These are phyloP conservation scores for Colletotrichum higginsianum DNA, from an alignment of 2,329 filamentous ascomycete genomes.

Conservation along the genomic window DNA sequence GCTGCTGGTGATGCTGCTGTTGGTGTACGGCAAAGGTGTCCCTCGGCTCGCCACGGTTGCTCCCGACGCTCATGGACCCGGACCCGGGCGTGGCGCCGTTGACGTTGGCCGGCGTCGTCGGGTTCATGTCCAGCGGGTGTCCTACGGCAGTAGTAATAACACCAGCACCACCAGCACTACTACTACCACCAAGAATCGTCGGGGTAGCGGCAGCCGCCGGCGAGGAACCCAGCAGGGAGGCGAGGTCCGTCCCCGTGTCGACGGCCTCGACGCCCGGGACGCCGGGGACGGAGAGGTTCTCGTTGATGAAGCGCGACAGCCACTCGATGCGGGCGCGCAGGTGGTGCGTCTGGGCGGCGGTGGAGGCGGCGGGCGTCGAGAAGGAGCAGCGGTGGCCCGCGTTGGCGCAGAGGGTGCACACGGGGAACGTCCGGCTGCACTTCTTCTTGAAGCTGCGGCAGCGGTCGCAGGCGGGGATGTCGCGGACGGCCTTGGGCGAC, in stretches of 20 bases:
- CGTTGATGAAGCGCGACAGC: slow-evolving; percentile 56
- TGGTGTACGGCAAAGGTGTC: slow-evolving; percentile 15
- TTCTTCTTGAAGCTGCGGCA: slow-evolving; percentile 63
- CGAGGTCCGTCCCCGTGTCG: slow-evolving; percentile 55
- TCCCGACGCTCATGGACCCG: slow-evolving; percentile 13
- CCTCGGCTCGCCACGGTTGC: slow-evolving; percentile 23
- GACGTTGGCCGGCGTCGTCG: slow-evolving; percentile 23
- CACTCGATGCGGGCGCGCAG: slow-evolving; percentile 58
- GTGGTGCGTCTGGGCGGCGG: slow-evolving; percentile 54
- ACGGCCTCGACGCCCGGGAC: slow-evolving; percentile 50
- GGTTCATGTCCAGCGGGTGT: slow-evolving; percentile 20
- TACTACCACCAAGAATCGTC: too few relatives aligned
- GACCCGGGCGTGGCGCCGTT: slow-evolving; percentile 37
- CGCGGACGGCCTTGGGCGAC: slow-evolving; percentile 46
- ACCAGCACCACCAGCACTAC: too few relatives aligned
- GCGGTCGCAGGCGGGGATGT: slow-evolving; percentile 56
- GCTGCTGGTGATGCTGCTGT: not conserved
- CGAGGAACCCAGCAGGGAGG: slow-evolving; percentile 34
- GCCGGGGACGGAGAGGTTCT: slow-evolving; percentile 47
- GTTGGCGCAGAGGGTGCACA: slow-evolving; percentile 56
- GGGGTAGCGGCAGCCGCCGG: not conserved
- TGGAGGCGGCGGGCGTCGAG: slow-evolving; percentile 49
- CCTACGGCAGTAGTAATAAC: not conserved
- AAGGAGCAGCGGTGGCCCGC: slow-evolving; percentile 58
- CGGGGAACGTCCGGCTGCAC: slow-evolving; percentile 58